These are phyloP conservation scores for Sphaerulina vaccinii DNA, from an alignment of 2,329 filamentous ascomycete genomes.

Conservation along the genomic window DNA sequence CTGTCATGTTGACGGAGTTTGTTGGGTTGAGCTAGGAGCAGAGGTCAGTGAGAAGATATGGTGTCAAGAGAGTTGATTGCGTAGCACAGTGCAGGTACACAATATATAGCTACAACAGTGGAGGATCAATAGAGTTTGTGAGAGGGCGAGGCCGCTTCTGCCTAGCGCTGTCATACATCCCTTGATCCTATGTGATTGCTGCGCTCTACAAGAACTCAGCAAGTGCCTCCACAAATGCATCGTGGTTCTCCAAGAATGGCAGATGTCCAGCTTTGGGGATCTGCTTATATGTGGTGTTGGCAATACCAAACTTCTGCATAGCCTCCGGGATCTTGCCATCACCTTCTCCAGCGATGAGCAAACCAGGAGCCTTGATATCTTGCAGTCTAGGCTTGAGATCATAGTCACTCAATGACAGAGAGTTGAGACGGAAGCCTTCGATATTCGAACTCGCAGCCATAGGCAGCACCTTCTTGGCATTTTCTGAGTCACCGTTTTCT, in stretches of 20 bases:
- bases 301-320: slow-evolving; percentile 65
- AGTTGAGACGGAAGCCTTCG: slow-evolving; percentile 65
- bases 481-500: slow-evolving; percentile 58
- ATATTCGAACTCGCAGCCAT: slow-evolving; percentile 71
- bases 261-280: slow-evolving; percentile 74
- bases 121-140: not conserved
- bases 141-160: not conserved
- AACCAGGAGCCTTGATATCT: slow-evolving; percentile 56
- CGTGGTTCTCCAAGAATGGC: slow-evolving; percentile 76
- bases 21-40: no score
- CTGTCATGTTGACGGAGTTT: no score
- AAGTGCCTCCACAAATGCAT: slow-evolving; percentile 65
- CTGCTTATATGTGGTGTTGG: slow-evolving; percentile 59
- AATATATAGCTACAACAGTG: not conserved
- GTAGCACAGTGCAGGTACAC: no score
- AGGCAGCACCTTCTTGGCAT: slow-evolving; percentile 60
- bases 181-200: not conserved
- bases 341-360: slow-evolving; percentile 70
- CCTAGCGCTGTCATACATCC: no score
- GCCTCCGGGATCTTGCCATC: slow-evolving; percentile 75
- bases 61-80: not conserved
- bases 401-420: slow-evolving; percentile 70
- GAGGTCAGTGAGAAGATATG: no score
- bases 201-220: slow-evolving; percentile 52
- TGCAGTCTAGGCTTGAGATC: slow-evolving; percentile 61